Conservation (phyloP, 2,329 filamentous ascomycete species). For the Dactylella cylindrospora region DNA sequence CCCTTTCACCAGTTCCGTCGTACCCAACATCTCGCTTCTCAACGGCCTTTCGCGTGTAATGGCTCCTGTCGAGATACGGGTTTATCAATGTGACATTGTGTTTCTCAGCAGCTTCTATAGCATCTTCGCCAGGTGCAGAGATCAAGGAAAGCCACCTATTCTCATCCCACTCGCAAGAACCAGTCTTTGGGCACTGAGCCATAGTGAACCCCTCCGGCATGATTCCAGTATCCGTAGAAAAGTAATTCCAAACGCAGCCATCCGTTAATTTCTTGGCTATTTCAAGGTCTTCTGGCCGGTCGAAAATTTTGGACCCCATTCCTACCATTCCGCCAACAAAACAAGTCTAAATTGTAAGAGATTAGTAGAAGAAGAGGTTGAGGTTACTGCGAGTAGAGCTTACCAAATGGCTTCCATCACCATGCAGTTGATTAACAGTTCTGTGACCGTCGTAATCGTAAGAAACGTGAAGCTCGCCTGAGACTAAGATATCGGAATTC, state of each 20-base stretch:
- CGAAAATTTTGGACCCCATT: conserved; percentile 65
- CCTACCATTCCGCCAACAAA: conserved; percentile 72
- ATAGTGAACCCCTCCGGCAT: conserved; percentile 64
- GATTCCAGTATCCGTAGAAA: conserved; percentile 62
- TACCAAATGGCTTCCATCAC: conserved; percentile 46
- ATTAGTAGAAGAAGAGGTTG: conserved; percentile 45
- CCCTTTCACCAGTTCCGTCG: conserved; percentile 8
- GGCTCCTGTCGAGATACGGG: not conserved
- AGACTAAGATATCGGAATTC: conserved; percentile 70
- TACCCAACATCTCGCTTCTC: conserved; percentile 24
- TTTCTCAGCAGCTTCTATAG: conserved; percentile 15
- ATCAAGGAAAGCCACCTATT: conserved; percentile 25
- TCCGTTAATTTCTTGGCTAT: conserved; percentile 65
- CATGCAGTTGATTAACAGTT: conserved; percentile 38
- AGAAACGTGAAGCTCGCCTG: conserved; percentile 62
- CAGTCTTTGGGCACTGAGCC: conserved; percentile 57
- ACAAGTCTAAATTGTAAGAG: conserved; percentile 62
- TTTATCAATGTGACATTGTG: conserved; percentile 8
- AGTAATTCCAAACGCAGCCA: conserved; percentile 71
- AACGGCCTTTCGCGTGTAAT: too few relatives aligned
- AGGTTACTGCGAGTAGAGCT: not conserved
- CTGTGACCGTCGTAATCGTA: conserved; percentile 52
- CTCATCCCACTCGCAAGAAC: conserved; percentile 60
- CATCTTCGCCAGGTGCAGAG: conserved; percentile 8
- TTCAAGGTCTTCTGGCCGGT: conserved; percentile 62